Conservation (phyloP, 2,329 filamentous ascomycete species). For the Tolypocladium cylindrosporum region DNA sequence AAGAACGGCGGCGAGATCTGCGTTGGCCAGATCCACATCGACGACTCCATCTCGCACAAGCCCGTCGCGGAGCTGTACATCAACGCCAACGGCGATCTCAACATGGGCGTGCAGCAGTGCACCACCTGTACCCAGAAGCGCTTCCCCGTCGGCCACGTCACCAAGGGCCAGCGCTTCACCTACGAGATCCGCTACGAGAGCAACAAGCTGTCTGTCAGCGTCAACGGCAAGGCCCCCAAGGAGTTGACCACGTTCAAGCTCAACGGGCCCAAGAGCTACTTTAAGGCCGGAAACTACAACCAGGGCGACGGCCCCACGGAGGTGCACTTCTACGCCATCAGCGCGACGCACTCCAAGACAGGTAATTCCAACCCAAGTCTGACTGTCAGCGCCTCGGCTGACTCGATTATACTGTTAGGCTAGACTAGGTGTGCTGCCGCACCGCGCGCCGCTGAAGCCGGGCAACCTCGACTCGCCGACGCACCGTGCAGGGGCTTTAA, state of each 20-base stretch:
- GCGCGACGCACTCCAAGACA: too few relatives aligned
- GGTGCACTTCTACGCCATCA: constrained; percentile 8
- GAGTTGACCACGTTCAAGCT: constrained; percentile 17
- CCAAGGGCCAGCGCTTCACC: constrained; percentile 20
- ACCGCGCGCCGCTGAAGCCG: too few relatives aligned
- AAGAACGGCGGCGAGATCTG: constrained; percentile 9
- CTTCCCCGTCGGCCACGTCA: constrained; percentile 20
- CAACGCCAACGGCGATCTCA: constrained; percentile 20
- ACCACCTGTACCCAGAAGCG: constrained; percentile 18
- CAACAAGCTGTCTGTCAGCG: constrained; percentile 17
- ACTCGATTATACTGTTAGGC: too few relatives aligned
- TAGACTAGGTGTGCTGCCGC: too few relatives aligned
- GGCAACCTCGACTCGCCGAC: too few relatives aligned
- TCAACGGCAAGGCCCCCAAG: constrained; percentile 17
- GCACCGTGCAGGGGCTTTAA: too few relatives aligned
- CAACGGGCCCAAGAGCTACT: constrained; percentile 21
- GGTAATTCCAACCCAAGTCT: too few relatives aligned
- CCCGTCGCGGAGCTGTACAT: constrained; percentile 30
- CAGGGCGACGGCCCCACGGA: constrained; percentile 17
- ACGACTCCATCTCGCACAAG: constrained; percentile 24
- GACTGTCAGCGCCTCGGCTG: too few relatives aligned
- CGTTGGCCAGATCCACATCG: constrained; percentile 28
- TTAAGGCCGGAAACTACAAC: constrained; percentile 28
- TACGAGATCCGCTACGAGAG: constrained; percentile 27
- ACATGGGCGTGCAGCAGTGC: constrained; percentile 26